Evolutionary conservation across 495 filamentous ascomycete genomes (phyloP).

Genomic region (Aspergillus panamensis): DNA sequence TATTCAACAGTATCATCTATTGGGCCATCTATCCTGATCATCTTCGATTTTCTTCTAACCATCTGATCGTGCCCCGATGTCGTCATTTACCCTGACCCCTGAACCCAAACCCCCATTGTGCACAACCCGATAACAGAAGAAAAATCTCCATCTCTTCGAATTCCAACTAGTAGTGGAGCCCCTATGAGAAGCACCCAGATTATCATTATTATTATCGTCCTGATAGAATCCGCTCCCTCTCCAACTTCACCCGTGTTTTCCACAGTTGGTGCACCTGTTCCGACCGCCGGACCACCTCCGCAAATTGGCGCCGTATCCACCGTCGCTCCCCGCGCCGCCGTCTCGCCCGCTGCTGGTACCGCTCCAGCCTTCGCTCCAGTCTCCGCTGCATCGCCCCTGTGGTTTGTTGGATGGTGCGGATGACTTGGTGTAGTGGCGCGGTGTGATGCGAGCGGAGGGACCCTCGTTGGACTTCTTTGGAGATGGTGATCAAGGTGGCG

Average conservation of each 20-base stretch:
- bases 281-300: constrained; percentile 8
- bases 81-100: too few relatives aligned
- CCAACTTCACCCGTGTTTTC: constrained; percentile 8
- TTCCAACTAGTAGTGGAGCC: too few relatives aligned
- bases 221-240: background rate
- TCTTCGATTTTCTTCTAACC: too few relatives aligned
- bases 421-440: constrained; percentile 22
- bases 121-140: too few relatives aligned
- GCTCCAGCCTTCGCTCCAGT: constrained; percentile 15
- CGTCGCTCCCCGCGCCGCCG: constrained; percentile 15
- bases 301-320: constrained; percentile 19
- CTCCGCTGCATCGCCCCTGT: constrained; percentile 7
- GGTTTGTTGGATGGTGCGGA: constrained; percentile 21
- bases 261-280: constrained; percentile 16
- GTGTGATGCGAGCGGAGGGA: constrained; percentile 20
- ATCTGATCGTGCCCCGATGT: too few relatives aligned
- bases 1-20: too few relatives aligned
- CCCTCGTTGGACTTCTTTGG: constrained; percentile 17
- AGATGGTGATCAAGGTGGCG: constrained; percentile 25
- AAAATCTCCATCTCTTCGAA: too few relatives aligned
- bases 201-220: too few relatives aligned
- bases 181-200: too few relatives aligned
- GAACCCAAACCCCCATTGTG: background rate
- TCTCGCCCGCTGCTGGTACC: constrained; percentile 8
- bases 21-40: too few relatives aligned